Conservation (phyloP, 352 stramenopile species). For the Globisporangium irregulare region DNA sequence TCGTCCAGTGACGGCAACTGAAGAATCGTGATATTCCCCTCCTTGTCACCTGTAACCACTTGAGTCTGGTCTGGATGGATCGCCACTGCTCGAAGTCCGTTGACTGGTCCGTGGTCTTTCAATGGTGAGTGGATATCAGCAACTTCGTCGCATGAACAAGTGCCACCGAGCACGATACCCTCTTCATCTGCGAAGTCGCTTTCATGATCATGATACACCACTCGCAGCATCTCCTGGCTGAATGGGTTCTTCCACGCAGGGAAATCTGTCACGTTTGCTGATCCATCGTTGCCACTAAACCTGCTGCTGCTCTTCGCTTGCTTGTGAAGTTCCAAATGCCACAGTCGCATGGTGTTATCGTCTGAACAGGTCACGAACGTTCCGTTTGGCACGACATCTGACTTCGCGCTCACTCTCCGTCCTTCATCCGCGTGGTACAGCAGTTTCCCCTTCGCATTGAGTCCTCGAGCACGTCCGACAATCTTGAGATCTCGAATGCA, state of each 20-base stretch:
- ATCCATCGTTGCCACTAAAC: slow-evolving; percentile 18
- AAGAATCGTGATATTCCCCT: slow-evolving; percentile 64
- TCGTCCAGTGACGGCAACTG: slow-evolving; percentile 34
- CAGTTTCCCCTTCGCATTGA: slow-evolving; percentile 58
- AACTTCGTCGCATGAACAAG: slow-evolving; percentile 38
- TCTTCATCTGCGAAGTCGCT: slow-evolving; percentile 42
- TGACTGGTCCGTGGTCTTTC: slow-evolving; percentile 32
- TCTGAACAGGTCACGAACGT: slow-evolving; percentile 82
- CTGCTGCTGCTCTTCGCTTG: slow-evolving; percentile 27
- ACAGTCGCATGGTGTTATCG: slow-evolving; percentile 86
- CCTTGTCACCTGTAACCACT: slow-evolving; percentile 64
- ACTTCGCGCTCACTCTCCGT: slow-evolving; percentile 3
- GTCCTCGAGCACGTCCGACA: slow-evolving; percentile 39
- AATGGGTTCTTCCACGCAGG: slow-evolving; percentile 62
- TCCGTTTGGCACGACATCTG: slow-evolving; percentile 46
- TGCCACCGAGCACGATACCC: slow-evolving; percentile 49
- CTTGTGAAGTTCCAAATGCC: slow-evolving; percentile 80
- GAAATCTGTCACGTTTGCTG: slow-evolving; percentile 12
- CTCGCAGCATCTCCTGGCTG: slow-evolving; percentile 67
- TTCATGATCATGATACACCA: slow-evolving; percentile 61
- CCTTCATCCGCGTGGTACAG: slow-evolving; percentile 37
- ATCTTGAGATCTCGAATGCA: slow-evolving; percentile 65
- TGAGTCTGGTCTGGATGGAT: slow-evolving; percentile 60
- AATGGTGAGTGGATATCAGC: slow-evolving; percentile 43
- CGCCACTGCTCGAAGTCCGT: slow-evolving; percentile 39